Base-by-base conservation (phyloP, 2,329 filamentous ascomycete species). In the Hypoxylon sp. region DNA sequence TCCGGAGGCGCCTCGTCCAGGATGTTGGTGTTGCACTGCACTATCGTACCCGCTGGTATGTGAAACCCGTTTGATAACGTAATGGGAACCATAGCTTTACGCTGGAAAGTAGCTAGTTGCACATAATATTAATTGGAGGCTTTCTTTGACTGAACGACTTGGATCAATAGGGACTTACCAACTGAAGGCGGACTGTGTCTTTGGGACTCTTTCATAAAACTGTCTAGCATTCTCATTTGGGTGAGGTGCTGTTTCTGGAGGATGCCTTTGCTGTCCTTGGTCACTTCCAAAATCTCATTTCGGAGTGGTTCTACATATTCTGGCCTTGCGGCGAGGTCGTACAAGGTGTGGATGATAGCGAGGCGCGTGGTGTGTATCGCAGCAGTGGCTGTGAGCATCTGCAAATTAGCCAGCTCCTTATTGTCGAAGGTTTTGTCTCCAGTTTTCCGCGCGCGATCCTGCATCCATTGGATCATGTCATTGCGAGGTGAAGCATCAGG, bases 231-330 rank as follows among this genome's bases (percentile, higher is more conserved):
- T 48, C 69, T 74, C 65, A 81, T 73, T 29, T 77, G 75, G 0
- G 71, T 74, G 10, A 79, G 69, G 44, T 77, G 74, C 31, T 74
- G 74, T 53, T 77, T 78, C 26, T 71, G 71, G 3, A 75, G 70
- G 5, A 65, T 39, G 2, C 73, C 72, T 19, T 74, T 71, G 61
- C 66, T 76, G 17, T 68, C 70, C 9, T 72, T 75, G 3, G 75
- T 73, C 3, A 71, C 71, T 17, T 72, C 74, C 6, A 68, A 17
- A 22, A 83, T 81, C 70, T 85, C 83, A 22, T 81, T 73, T 9
- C 83, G 78, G 22, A 84, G 72, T 3, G 80, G 79, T 33, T 83
- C 78, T 26, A 84, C 72, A 68, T 81, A 82, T 70, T 86, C 82
- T 0, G 81, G 83, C 11, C 70, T 67, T 13, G 79, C 76, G 2